Conservation (phyloP, 805 yeast genomes). For the Candida silvicultrix region DNA sequence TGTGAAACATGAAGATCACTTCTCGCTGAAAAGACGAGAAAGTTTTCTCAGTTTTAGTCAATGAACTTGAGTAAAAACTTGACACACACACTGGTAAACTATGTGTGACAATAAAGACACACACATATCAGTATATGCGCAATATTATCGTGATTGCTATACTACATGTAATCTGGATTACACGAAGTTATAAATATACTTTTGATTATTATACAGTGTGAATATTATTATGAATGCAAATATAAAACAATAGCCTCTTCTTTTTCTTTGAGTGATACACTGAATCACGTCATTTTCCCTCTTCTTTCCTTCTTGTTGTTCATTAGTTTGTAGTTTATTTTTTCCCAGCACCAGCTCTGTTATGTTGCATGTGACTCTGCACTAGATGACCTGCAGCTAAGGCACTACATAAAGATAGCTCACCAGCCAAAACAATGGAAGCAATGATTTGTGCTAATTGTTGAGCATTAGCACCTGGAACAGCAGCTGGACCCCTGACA, state of each 20-base stretch:
- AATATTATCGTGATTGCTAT: too few species aligned
- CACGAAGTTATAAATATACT: not conserved
- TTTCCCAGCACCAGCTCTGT: slow-evolving; percentile 46
- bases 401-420: slow-evolving; percentile 89
- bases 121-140: too few species aligned
- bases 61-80: too few species aligned
- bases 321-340: slow-evolving; percentile 4
- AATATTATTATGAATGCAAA: not conserved
- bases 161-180: too few species aligned
- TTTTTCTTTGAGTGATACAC: not conserved
- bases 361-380: slow-evolving; percentile 94
- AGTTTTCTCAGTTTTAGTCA: too few species aligned
- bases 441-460: slow-evolving; percentile 92
- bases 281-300: too few species aligned
- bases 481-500: slow-evolving; percentile 89
- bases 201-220: not conserved
- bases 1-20: too few species aligned
- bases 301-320: not conserved
- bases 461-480: slow-evolving; percentile 92
- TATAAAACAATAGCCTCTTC: not conserved
- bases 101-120: too few species aligned
- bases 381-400: slow-evolving; percentile 98
- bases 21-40: too few species aligned
- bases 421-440: slow-evolving; percentile 93
- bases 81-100: too few species aligned